These are phyloP conservation scores for Meira miltonrushii DNA, from an alignment of 1,284 basidiomycete genomes.

Conservation along the genomic window DNA sequence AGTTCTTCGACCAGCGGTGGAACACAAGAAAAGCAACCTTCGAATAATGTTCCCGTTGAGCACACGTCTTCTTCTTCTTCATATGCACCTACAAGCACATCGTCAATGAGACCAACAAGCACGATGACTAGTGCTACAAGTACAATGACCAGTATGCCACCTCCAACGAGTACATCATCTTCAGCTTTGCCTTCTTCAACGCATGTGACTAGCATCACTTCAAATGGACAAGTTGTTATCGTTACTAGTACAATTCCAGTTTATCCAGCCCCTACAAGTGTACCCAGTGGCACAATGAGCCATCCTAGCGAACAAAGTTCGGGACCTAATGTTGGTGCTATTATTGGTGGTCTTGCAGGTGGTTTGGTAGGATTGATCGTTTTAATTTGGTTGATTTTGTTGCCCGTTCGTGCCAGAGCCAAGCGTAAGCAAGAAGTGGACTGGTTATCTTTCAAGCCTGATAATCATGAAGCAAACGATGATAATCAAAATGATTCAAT, in stretches of 20 bases:
- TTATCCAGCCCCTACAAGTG: not conserved
- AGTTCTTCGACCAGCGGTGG: not conserved
- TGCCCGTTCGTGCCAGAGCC: constrained; percentile 28
- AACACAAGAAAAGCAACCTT: not conserved
- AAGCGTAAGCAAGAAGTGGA: constrained; percentile 37
- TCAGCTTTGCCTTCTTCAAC: not conserved
- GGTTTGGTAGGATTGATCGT: constrained; percentile 30
- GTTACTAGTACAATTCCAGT: not conserved
- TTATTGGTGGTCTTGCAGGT: constrained; percentile 37
- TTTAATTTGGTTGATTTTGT: constrained; percentile 30
- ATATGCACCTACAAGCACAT: not conserved
- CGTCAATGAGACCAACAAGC: not conserved
- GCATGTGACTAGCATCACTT: not conserved
- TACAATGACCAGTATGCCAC: not conserved
- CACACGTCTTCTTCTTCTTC: not conserved
- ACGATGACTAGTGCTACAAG: not conserved
- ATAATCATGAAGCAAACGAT: constrained; percentile 39
- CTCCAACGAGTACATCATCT: not conserved
- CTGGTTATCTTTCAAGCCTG: constrained; percentile 35
- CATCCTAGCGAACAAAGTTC: not conserved
- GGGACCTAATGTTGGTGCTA: constrained; percentile 27
- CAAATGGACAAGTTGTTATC: not conserved
- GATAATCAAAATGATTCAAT: not conserved
- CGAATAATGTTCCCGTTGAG: not conserved
- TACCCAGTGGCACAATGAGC: not conserved